These are phyloP conservation scores for Zygoascus meyerae DNA, from an alignment of 1,139 yeast genomes.

Conservation along the genomic window DNA sequence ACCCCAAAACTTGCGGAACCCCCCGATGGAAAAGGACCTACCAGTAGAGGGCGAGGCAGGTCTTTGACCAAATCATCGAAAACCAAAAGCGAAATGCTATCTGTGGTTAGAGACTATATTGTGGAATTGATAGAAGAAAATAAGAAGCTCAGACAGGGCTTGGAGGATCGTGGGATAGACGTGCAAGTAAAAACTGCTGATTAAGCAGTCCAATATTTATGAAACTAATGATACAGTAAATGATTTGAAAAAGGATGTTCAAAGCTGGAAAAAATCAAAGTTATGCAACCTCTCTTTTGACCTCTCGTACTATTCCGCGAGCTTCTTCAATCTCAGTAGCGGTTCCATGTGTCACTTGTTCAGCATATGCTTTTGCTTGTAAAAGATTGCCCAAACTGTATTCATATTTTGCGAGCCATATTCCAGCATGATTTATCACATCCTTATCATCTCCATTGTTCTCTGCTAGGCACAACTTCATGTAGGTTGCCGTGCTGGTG, in stretches of 20 bases:
- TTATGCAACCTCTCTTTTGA: constrained; percentile 14
- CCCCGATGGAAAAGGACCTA: constrained; percentile 18
- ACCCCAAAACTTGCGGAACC: constrained; percentile 30
- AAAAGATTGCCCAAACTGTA: constrained; percentile 52
- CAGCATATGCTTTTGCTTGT: constrained; percentile 69
- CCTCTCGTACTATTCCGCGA: constrained; percentile 68
- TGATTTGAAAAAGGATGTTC: not conserved
- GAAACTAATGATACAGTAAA: constrained; percentile 2
- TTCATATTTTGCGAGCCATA: constrained; percentile 82
- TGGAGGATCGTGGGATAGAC: not conserved
- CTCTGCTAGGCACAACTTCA: constrained; percentile 69
- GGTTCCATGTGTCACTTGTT: constrained; percentile 67
- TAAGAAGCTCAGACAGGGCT: constrained; percentile 6
- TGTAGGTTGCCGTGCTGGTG: constrained; percentile 54
- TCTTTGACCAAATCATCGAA: constrained; percentile 16
- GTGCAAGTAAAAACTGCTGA: constrained; percentile 1
- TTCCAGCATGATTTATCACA: constrained; percentile 75
- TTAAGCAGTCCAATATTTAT: not conserved
- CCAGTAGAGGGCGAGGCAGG: constrained; percentile 37
- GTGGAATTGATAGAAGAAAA: constrained; percentile 28
- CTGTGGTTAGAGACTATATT: constrained; percentile 30
- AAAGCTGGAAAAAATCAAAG: not conserved
- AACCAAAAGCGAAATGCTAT: constrained; percentile 39
- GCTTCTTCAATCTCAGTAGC: constrained; percentile 90
- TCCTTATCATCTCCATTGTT: constrained; percentile 52